Percentiles rank a stretch among this genome's conserved stretches.
Conservation (phyloP, 2,329 filamentous ascomycete genomes). For the Coniochaeta sp. region DNA sequence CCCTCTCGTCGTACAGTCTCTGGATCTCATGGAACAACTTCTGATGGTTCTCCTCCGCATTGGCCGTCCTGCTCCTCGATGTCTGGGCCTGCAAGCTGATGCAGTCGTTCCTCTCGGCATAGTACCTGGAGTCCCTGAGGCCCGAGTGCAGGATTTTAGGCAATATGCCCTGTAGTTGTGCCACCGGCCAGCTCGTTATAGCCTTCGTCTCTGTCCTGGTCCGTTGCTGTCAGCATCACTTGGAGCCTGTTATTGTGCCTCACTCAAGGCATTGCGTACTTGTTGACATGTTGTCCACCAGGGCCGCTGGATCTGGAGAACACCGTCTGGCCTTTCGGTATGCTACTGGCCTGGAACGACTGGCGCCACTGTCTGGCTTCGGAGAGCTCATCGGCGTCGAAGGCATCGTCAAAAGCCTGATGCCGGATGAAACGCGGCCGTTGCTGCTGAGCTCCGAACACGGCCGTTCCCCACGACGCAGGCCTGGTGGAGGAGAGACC, state of each 20-base stretch:
- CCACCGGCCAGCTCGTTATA: constrained; percentile 43
- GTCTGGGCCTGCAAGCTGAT: constrained; percentile 50
- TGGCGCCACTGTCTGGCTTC: constrained; percentile 46
- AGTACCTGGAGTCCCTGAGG: constrained; percentile 48
- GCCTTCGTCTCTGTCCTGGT: constrained; percentile 55
- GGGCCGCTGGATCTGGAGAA: constrained; percentile 55
- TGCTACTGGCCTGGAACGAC: constrained; percentile 31
- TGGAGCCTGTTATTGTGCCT: not conserved
- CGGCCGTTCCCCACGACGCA: not conserved
- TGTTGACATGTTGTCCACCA: constrained; percentile 57
- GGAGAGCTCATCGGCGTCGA: constrained; percentile 42
- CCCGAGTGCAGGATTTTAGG: constrained; percentile 39
- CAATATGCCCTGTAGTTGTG: constrained; percentile 36
- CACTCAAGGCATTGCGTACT: constrained; percentile 29
- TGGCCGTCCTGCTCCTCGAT: constrained; percentile 42
- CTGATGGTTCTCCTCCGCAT: constrained; percentile 43
- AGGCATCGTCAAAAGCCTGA: constrained; percentile 39
- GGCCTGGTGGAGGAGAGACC: not conserved
- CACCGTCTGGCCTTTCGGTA: constrained; percentile 45
- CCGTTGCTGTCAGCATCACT: not conserved
- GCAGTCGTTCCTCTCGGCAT: constrained; percentile 41
- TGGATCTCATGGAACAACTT: constrained; percentile 23
- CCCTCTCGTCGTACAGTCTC: constrained; percentile 12
- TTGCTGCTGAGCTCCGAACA: not conserved
- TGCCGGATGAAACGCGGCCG: constrained; percentile 22